Evolutionary conservation across 129 eudicot species (phyloP).

Genomic region (Sambucus nigra): DNA sequence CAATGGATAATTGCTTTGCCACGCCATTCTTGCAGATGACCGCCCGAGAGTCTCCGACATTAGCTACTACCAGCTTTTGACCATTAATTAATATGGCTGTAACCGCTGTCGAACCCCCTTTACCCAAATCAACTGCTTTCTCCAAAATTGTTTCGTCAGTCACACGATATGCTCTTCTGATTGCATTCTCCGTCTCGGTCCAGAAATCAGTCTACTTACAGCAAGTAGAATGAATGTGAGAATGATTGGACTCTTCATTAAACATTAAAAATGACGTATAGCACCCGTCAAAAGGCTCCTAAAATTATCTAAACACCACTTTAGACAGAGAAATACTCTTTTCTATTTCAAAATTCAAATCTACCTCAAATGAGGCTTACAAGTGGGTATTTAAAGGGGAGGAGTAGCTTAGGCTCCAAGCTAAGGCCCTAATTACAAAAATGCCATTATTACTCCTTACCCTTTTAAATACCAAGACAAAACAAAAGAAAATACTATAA

Average conservation of each 20-base stretch:
- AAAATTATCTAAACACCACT: no score
- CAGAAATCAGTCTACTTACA: constrained; percentile 54
- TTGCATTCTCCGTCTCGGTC: constrained; percentile 57
- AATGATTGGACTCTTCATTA: not conserved
- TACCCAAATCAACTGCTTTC: constrained; percentile 50
- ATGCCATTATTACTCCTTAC: no score
- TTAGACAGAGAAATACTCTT: no score
- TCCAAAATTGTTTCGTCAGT: constrained; percentile 58
- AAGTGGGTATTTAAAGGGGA: no score
- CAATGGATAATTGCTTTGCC: constrained; percentile 75
- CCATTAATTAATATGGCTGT: constrained; percentile 72
- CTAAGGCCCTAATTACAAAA: no score
- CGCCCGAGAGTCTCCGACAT: constrained; percentile 90
- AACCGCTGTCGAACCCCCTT: constrained; percentile 88
- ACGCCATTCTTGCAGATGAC: constrained; percentile 62
- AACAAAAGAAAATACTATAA: no score
- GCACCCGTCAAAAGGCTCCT: no score
- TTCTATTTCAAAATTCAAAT: no score
- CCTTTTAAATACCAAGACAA: no score
- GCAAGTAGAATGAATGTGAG: not conserved
- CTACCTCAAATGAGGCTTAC: no score
- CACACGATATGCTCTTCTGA: constrained; percentile 57
- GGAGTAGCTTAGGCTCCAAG: no score
- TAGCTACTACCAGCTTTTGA: constrained; percentile 71
- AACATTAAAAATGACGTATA: not conserved